Conservation (phyloP, 345 rosid genomes). For the Acer negundo region DNA sequence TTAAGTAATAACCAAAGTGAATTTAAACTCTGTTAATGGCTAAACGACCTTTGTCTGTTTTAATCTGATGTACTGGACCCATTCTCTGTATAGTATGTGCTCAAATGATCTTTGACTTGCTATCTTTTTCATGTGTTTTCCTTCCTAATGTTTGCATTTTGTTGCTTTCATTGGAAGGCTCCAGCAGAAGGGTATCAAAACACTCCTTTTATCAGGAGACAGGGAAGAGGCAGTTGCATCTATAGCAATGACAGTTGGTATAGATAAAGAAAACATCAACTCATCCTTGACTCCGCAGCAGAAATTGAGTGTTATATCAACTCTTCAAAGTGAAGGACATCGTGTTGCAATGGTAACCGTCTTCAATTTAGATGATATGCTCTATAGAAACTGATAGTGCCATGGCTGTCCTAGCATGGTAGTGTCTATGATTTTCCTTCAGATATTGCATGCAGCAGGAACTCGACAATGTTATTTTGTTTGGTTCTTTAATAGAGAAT, state of each 20-base stretch:
- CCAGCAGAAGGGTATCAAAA: conserved; percentile 77
- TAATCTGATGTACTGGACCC: not conserved
- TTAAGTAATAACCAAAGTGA: not conserved
- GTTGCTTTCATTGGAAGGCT: conserved; percentile 51
- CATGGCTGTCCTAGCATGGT: not conserved
- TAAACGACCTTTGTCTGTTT: not conserved
- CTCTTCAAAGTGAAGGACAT: conserved; percentile 82
- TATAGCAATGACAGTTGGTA: conserved; percentile 73
- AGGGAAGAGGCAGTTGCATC: conserved; percentile 97
- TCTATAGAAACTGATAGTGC: not conserved
- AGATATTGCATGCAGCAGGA: not conserved
- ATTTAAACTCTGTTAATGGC: not conserved
- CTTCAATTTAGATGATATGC: conserved; percentile 2
- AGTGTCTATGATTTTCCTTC: not conserved
- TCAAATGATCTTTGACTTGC: conserved; percentile 5
- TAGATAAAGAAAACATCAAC: conserved; percentile 54
- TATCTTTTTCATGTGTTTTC: conserved; percentile 4
- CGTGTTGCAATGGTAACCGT: conserved; percentile 76
- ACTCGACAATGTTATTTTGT: not conserved
- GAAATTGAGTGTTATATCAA: conserved; percentile 64
- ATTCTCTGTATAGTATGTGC: not conserved
- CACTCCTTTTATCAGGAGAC: conserved; percentile 86
- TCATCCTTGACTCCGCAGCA: conserved; percentile 79
- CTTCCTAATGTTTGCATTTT: conserved; percentile 13
- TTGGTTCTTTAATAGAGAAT: not conserved